Evolutionary conservation across 352 stramenopile species (phyloP), one percentile per base, ranked within the genome.

Genomic region (Pythium periplocum): DNA sequence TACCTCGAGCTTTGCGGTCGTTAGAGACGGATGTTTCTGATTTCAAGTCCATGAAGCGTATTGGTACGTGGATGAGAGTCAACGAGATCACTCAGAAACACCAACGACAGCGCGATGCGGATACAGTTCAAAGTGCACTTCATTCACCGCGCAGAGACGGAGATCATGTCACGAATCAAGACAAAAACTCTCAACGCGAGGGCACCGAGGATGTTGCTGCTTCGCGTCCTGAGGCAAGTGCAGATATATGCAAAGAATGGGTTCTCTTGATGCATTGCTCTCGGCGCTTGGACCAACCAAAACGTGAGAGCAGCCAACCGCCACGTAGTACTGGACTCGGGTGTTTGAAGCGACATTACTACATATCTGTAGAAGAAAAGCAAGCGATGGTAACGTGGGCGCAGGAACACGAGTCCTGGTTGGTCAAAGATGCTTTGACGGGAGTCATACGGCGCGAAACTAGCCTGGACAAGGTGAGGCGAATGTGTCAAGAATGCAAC

Each of bases 321-420:
- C 35, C 31, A 17, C 10, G 2, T 4, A 31, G 32, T 52, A 51
- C 69, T 41, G 73, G 74, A 2, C 60, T 87, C 2, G 79, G 71
- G 0, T 93, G 83, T 47, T 59, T 85, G 6, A 78, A 82, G 51
- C 78, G 83, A 0, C 83, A 90, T 38, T 87, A 90, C 59, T 90
- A 84, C 48, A 77, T 90, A 47, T 93, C 79, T 0, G 45, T 64
- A 4, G 53, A 82, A 6, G 83, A 93, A 55, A 85, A 90, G 42
- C 37, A 59, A 35, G 51, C 54, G 11, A 82, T 90, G 79, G 71
- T 58, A 1, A 60, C 59, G 4, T 93, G 79, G 83, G 72, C 68
- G 6, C 73, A 85, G 32, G 73, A 70, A 12, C 65, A 80, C 47
- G 83, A 90, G 54, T 80, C 76, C 0, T 76, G 61, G 60, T 71